Evolutionary conservation across 345 rosid genomes (phyloP).

Genomic region (Bruguiera sexangula): DNA sequence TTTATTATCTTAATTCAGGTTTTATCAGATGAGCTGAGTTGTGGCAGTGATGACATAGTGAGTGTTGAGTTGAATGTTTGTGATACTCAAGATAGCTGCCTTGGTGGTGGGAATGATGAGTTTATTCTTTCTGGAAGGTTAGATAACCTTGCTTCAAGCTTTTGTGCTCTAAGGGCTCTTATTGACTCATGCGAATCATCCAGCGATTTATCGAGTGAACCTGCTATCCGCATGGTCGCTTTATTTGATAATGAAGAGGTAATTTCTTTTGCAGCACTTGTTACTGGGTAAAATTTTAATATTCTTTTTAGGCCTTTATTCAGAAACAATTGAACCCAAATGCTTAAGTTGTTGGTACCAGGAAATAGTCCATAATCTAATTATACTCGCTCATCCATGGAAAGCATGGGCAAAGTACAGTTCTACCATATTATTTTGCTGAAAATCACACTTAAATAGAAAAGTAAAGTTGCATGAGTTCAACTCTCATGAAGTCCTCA

Average conservation of each 20-base stretch:
- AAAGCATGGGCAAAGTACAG: too few species aligned
- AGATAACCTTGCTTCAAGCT: slow-evolving; percentile 92
- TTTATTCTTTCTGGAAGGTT: slow-evolving; percentile 94
- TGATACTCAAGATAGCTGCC: slow-evolving; percentile 96
- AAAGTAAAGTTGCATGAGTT: too few species aligned
- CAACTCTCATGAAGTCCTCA: too few species aligned
- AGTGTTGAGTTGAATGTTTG: slow-evolving; percentile 86
- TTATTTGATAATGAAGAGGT: slow-evolving; percentile 98
- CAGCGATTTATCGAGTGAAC: slow-evolving; percentile 52
- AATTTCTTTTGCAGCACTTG: slow-evolving; percentile 15
- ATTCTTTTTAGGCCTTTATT: too few species aligned
- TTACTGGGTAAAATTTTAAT: too few species aligned
- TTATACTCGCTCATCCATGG: too few species aligned
- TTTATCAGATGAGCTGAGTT: slow-evolving; percentile 63
- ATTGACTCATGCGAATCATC: slow-evolving; percentile 67
- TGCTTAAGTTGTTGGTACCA: too few species aligned
- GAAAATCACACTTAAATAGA: too few species aligned
- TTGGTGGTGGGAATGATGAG: slow-evolving; percentile 87
- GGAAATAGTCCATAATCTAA: too few species aligned
- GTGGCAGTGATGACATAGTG: slow-evolving; percentile 61
- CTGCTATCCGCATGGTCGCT: slow-evolving; percentile 77
- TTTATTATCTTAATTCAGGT: slow-evolving; percentile 40
- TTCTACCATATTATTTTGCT: too few species aligned
- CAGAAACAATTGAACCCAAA: too few species aligned
- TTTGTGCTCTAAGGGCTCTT: slow-evolving; percentile 83